phyloP scores from a whole-genome alignment of 441 rosid species.

The Erodium trifolium region DNA sequence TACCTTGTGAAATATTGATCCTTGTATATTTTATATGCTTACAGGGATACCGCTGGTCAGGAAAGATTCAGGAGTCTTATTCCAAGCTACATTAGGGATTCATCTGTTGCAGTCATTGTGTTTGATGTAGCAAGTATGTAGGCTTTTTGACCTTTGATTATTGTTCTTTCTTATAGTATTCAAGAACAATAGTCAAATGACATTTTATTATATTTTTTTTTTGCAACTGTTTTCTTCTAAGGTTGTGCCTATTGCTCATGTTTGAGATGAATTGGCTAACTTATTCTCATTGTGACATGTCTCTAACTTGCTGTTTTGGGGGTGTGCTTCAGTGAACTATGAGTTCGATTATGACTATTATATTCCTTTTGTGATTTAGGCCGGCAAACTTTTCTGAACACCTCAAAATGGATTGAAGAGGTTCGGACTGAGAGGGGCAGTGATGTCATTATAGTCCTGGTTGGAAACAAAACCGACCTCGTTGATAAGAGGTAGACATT shows the following conservation, averaged over 20 bases:
- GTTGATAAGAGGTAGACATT: constrained; percentile 67
- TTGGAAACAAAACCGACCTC: constrained; percentile 85
- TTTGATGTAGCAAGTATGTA: constrained; percentile 27
- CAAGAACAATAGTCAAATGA: too few relatives aligned
- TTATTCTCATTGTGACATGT: too few relatives aligned
- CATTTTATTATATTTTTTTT: too few relatives aligned
- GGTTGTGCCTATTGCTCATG: too few relatives aligned
- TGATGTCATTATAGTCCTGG: constrained; percentile 83
- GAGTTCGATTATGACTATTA: background rate
- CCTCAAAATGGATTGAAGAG: constrained; percentile 80
- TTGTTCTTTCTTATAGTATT: too few relatives aligned
- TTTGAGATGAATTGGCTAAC: too few relatives aligned
- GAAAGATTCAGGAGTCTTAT: constrained; percentile 31
- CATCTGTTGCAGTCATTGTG: constrained; percentile 30
- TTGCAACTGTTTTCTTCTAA: too few relatives aligned
- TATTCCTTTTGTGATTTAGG: constrained; percentile 25
- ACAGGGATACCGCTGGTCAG: constrained; percentile 22
- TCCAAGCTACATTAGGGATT: constrained; percentile 30
- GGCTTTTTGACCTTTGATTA: too few relatives aligned
- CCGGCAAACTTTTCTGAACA: constrained; percentile 72
- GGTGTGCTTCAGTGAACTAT: too few relatives aligned
- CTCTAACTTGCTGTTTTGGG: too few relatives aligned
- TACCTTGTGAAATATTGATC: too few relatives aligned
- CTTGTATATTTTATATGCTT: background rate
- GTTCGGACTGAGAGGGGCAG: constrained; percentile 85